phyloP scores from a whole-genome alignment of 208 protist species.

The Leishmania braziliensis region DNA sequence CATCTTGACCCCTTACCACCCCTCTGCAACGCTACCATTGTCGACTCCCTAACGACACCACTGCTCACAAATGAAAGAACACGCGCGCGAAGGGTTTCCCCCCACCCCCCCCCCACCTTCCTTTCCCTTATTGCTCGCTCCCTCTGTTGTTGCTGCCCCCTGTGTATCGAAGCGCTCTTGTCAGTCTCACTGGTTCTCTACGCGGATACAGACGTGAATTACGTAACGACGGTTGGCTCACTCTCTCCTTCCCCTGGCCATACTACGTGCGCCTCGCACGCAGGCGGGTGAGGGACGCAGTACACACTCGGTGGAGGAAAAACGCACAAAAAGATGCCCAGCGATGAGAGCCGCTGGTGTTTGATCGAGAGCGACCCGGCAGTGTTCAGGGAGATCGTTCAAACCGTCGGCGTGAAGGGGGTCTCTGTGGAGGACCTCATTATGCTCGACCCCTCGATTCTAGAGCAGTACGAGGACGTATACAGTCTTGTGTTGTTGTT shows the following conservation, averaged over 20 bases:
- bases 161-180: no score
- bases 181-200: background rate
- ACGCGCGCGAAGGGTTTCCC: background rate
- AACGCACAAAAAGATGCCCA: conserved; percentile 17
- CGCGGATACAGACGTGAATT: background rate
- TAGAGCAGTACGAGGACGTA: conserved; percentile 64
- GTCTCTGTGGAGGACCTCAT: conserved; percentile 97
- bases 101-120: background rate
- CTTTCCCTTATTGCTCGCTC: no score
- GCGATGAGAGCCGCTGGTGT: conserved; percentile 82
- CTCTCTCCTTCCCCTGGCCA: background rate
- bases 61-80: background rate
- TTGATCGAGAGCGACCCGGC: conserved; percentile 97
- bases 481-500: conserved; percentile 98
- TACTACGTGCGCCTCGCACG: background rate
- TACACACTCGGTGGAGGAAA: background rate
- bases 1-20: background rate
- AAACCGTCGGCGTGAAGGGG: conserved; percentile 93
- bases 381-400: conserved; percentile 97
- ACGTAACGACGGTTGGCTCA: no score
- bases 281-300: background rate
- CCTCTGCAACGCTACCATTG: background rate
- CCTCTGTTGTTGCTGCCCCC: no score
- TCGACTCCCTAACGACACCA: background rate
- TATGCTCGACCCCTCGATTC: conserved; percentile 78